phyloP scores from a whole-genome alignment of 2,329 filamentous ascomycete genomes.

The Diaporthe aspalathi region DNA sequence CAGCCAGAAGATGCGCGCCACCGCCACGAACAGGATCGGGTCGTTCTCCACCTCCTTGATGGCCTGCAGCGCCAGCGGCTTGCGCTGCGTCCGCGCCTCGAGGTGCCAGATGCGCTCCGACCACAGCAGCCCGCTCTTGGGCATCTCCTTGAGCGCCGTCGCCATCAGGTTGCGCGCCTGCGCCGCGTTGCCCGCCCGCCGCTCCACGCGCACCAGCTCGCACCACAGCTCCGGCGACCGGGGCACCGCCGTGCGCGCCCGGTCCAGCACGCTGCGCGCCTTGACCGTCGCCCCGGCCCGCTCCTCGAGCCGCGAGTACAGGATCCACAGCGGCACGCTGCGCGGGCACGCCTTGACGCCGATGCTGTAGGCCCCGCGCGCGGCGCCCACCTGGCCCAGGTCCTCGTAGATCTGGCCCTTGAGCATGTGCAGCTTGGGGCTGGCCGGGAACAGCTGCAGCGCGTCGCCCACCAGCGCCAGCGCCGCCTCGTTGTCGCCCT shows the following conservation, averaged over 20 bases:
- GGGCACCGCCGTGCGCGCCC: slow-evolving; percentile 87
- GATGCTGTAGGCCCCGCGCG: slow-evolving; percentile 87
- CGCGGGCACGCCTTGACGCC: slow-evolving; percentile 89
- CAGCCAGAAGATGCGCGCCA: slow-evolving; percentile 95
- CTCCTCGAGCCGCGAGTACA: slow-evolving; percentile 91
- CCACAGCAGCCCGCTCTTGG: slow-evolving; percentile 89
- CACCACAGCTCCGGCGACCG: slow-evolving; percentile 89
- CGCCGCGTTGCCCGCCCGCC: slow-evolving; percentile 82
- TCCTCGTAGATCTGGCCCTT: slow-evolving; percentile 98
- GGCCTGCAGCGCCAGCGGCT: slow-evolving; percentile 89
- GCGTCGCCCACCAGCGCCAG: slow-evolving; percentile 90
- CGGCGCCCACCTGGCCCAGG: slow-evolving; percentile 81
- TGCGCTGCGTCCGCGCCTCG: slow-evolving; percentile 90
- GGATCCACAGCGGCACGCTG: slow-evolving; percentile 88
- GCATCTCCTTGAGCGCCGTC: slow-evolving; percentile 89
- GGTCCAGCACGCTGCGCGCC: slow-evolving; percentile 91
- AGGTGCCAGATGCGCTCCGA: slow-evolving; percentile 95
- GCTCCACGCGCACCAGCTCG: slow-evolving; percentile 93
- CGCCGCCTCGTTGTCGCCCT: slow-evolving; percentile 81
- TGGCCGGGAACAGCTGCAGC: slow-evolving; percentile 84
- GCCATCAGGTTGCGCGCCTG: slow-evolving; percentile 96
- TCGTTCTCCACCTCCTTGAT: slow-evolving; percentile 98
- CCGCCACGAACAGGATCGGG: slow-evolving; percentile 86
- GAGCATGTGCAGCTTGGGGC: slow-evolving; percentile 96
- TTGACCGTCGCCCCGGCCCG: slow-evolving; percentile 85